Base-by-base conservation (phyloP, 495 filamentous ascomycete species). In the Evernia prunastri region DNA sequence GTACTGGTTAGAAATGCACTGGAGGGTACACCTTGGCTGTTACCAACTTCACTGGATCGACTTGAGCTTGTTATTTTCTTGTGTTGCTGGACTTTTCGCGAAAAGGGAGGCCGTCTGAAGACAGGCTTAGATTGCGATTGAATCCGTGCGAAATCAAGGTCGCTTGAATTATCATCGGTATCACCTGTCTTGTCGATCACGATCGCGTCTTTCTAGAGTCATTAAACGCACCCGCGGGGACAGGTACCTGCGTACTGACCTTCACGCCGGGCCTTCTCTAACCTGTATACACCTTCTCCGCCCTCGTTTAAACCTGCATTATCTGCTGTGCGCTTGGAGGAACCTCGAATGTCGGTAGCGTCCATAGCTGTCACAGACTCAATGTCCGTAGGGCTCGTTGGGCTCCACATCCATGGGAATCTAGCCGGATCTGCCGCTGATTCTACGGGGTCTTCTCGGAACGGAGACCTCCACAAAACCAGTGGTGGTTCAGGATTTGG, bases 271-370 rank as follows among this genome's bases (percentile, higher is more conserved):
- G 27, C 61, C 51, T 63, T 63, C 61, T 59, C 37, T 20, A 47
- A 63, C 47, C 53, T 58, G 49, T 37, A 36, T 20, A 42, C 31
- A 63, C 61, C 2, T 31, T 60, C 45, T 39, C 58, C 53, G 61
- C 56, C 37, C 36, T 59, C 39, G 54, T 65, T 65, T 54, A 59
- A 59, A 67, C 53, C 37, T 63, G 43, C 60, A n/a, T n/a, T n/a
- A n/a, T n/a, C n/a, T n/a, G n/a, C n/a, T n/a, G n/a, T n/a, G n/a
- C n/a, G n/a, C n/a, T n/a, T n/a, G n/a, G n/a, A n/a, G n/a, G n/a
- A n/a, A 23, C 20, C 27, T n/a, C n/a, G n/a, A n/a, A n/a, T n/a
- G n/a, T 47, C 43, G 17, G 17, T 47, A n/a, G n/a, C n/a, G n/a
- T n/a, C n/a, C n/a, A n/a, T n/a, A n/a, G n/a, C n/a, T n/a, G n/a